Evolutionary conservation across 352 stramenopile species (phyloP).

Genomic region (Phytophthora ramorum): DNA sequence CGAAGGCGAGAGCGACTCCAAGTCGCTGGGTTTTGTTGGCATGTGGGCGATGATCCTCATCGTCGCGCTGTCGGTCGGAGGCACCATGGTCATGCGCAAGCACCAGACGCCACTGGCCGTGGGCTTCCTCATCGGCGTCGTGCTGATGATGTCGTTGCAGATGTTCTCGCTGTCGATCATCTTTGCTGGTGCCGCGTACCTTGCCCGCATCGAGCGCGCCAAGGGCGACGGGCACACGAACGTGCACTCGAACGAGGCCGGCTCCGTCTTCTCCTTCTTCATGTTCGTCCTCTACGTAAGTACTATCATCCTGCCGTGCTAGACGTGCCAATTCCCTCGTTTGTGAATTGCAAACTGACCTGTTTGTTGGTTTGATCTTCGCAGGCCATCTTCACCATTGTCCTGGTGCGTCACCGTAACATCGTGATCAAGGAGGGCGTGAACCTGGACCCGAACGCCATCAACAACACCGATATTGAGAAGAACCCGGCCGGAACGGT

Average conservation of each 20-base stretch:
- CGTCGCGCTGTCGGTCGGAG: slow-evolving; percentile 78
- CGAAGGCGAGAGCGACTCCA: slow-evolving; percentile 68
- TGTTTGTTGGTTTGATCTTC: slow-evolving; percentile 4
- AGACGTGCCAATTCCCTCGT: neutral
- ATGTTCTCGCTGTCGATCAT: slow-evolving; percentile 88
- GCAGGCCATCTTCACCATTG: slow-evolving; percentile 66
- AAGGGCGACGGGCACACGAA: slow-evolving; percentile 61
- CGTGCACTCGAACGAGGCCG: slow-evolving; percentile 81
- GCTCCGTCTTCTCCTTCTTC: slow-evolving; percentile 86
- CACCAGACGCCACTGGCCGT: slow-evolving; percentile 88
- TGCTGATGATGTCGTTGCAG: slow-evolving; percentile 91
- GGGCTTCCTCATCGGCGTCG: slow-evolving; percentile 91
- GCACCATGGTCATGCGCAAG: slow-evolving; percentile 91
- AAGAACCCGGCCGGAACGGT: slow-evolving; percentile 50
- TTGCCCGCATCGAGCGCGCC: slow-evolving; percentile 70
- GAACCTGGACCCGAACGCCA: slow-evolving; percentile 44
- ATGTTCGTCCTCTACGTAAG: slow-evolving; percentile 89
- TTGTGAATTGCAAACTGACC: neutral
- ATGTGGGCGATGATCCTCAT: slow-evolving; percentile 89
- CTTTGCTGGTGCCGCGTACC: slow-evolving; percentile 74
- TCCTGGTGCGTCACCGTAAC: slow-evolving; percentile 79
- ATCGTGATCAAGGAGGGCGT: slow-evolving; percentile 85
- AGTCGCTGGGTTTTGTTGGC: slow-evolving; percentile 83
- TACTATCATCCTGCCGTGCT: slow-evolving; percentile 1
- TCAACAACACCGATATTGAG: slow-evolving; percentile 46